Evolutionary conservation across 179 eudicot species (phyloP).

Genomic region (Amaranthus tricolor): DNA sequence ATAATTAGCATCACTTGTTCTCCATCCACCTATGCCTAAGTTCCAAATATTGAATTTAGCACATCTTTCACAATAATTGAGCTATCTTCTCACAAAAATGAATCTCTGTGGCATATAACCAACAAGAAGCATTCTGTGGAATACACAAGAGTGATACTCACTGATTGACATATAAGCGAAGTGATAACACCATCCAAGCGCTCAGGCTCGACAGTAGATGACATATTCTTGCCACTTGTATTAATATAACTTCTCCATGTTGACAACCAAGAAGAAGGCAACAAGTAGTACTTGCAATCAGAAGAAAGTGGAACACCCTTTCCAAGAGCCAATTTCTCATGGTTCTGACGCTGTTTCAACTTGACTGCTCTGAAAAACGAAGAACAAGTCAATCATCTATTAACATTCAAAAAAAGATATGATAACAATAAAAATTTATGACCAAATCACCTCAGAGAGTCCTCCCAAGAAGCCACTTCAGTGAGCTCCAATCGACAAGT

Average conservation of each 20-base stretch:
- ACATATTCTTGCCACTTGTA: conserved; percentile 64
- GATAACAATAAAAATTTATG: conserved; percentile 4
- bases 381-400: conserved; percentile 26
- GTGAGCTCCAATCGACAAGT: conserved; percentile 63
- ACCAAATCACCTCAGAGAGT: conserved; percentile 52
- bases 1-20: conserved; percentile 1
- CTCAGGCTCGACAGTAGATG: conserved; percentile 63
- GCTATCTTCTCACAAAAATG: neutral
- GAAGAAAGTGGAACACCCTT: conserved; percentile 54
- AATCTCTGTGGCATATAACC: neutral
- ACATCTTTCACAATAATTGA: neutral
- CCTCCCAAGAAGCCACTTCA: conserved; percentile 72
- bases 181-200: conserved; percentile 45
- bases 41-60: neutral
- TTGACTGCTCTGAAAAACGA: conserved; percentile 68
- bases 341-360: conserved; percentile 79
- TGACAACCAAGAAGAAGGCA: conserved; percentile 86
- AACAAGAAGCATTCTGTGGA: neutral
- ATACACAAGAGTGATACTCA: conserved; percentile 8
- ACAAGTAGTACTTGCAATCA: conserved; percentile 64
- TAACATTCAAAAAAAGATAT: neutral
- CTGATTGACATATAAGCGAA: conserved; percentile 50
- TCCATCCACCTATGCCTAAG: neutral
- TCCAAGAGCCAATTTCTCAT: conserved; percentile 79
- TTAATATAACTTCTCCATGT: conserved; percentile 77